Evolutionary conservation across 2,329 filamentous ascomycete genomes (phyloP).

Genomic region (Didymella segeticola): DNA sequence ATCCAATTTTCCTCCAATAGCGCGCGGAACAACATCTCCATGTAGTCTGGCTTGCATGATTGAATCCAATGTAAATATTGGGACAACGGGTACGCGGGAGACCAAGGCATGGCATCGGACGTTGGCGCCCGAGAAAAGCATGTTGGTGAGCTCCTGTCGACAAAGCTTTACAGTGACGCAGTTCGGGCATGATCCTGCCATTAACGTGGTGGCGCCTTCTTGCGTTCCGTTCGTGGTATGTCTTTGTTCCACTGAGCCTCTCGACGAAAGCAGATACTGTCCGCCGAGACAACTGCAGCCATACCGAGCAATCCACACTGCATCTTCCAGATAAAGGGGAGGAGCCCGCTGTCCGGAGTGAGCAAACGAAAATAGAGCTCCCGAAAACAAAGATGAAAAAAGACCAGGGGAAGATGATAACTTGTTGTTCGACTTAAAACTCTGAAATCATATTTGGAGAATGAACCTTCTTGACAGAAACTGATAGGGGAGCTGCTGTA

Average conservation of each 20-base stretch:
- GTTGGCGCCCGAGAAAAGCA: not conserved
- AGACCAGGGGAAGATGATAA: not conserved
- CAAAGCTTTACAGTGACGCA: not conserved
- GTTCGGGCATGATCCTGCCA: not conserved
- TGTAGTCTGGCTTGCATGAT: slow-evolving; percentile 21
- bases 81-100: not conserved
- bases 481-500: too few species aligned
- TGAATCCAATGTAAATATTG: slow-evolving; percentile 4
- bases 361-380: not conserved
- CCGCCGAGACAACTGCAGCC: too few species aligned
- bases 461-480: too few species aligned
- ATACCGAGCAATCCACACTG: too few species aligned
- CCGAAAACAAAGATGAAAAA: not conserved
- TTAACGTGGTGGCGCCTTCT: not conserved
- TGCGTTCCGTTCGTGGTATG: not conserved
- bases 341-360: not conserved
- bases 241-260: too few species aligned
- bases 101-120: slow-evolving; percentile 6
- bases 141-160: not conserved
- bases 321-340: too few species aligned
- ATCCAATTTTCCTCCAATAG: slow-evolving; percentile 28
- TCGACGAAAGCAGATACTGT: not conserved
- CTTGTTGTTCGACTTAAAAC: not conserved
- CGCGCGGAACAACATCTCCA: slow-evolving; percentile 13
- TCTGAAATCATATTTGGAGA: not conserved